Conservation (phyloP, 108 stramenopile genomes). For the Pseudonitzschia pungens region DNA sequence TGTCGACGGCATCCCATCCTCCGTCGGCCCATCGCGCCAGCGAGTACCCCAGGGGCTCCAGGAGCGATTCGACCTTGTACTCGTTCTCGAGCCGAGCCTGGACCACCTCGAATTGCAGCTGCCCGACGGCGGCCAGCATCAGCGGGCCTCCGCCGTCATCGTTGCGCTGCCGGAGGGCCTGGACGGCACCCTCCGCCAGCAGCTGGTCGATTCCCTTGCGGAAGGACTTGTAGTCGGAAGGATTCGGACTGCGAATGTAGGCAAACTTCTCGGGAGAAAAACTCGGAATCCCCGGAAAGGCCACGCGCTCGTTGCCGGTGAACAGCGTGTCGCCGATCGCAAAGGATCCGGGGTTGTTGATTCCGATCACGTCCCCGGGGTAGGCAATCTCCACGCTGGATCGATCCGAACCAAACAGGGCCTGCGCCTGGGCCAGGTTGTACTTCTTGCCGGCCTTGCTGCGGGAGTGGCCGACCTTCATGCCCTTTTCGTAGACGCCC, state of each 20-base stretch:
- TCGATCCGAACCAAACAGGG: slow-evolving; percentile 90
- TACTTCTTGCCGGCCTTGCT: slow-evolving; percentile 82
- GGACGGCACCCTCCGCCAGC: slow-evolving; percentile 93
- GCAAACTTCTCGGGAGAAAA: slow-evolving; percentile 94
- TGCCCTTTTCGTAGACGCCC: slow-evolving; percentile 91
- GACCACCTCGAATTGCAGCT: slow-evolving; percentile 95
- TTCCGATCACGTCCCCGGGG: slow-evolving; percentile 96
- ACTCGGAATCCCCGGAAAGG: slow-evolving; percentile 92
- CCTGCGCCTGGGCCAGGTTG: slow-evolving; percentile 93
- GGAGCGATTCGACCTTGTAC: slow-evolving; percentile 82
- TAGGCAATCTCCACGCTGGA: slow-evolving; percentile 87
- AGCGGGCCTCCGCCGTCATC: slow-evolving; percentile 92
- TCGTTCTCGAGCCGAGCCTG: slow-evolving; percentile 88
- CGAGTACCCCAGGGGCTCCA: slow-evolving; percentile 89
- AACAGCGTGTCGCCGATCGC: slow-evolving; percentile 87
- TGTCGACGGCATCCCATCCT: slow-evolving; percentile 93
- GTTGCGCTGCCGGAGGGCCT: slow-evolving; percentile 88
- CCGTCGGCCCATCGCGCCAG: slow-evolving; percentile 92
- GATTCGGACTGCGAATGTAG: slow-evolving; percentile 89
- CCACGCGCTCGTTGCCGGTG: slow-evolving; percentile 69
- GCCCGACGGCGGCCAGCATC: slow-evolving; percentile 93
- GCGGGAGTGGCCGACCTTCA: slow-evolving; percentile 89
- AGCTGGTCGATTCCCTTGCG: slow-evolving; percentile 91
- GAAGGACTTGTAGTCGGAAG: slow-evolving; percentile 90
- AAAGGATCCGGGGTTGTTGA: slow-evolving; percentile 94